phyloP scores from a whole-genome alignment of 1,284 basidiomycete species.

The Trichosporon faecale region DNA sequence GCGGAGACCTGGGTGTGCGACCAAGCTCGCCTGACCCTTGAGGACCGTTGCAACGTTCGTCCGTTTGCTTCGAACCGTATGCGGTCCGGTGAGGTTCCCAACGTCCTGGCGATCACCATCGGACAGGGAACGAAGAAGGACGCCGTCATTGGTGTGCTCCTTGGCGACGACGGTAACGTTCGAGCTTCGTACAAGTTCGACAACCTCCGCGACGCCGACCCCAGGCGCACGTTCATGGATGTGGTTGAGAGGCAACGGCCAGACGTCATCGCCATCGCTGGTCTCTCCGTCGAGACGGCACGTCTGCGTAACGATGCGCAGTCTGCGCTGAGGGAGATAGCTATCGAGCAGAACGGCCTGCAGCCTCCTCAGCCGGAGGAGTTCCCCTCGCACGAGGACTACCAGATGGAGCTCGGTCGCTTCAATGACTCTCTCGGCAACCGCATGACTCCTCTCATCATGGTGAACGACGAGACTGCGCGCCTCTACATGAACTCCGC shows the following conservation, averaged over 20 bases:
- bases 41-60: conserved; percentile 56
- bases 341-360: conserved; percentile 32
- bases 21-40: conserved; percentile 21
- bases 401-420: conserved; percentile 31
- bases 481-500: conserved; percentile 89
- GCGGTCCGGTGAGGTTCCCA: conserved; percentile 68
- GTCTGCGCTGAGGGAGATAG: conserved; percentile 51
- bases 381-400: conserved; percentile 42
- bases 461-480: conserved; percentile 86
- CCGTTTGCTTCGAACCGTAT: conserved; percentile 67
- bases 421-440: conserved; percentile 35
- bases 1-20: conserved; percentile 77
- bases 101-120: conserved; percentile 89
- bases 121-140: conserved; percentile 93
- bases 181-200: conserved; percentile 86
- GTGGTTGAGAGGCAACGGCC: conserved; percentile 77
- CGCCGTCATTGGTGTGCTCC: conserved; percentile 75
- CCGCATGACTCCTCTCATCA: conserved; percentile 66
- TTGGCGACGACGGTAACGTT: conserved; percentile 84
- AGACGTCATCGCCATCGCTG: conserved; percentile 84
- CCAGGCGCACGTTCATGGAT: conserved; percentile 65
- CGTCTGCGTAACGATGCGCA: conserved; percentile 58
- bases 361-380: conserved; percentile 36
- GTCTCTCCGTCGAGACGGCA: conserved; percentile 74
- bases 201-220: conserved; percentile 69